phyloP scores from a whole-genome alignment of 176 grass and related monocot species.

The Bonia amplexicaulis region DNA sequence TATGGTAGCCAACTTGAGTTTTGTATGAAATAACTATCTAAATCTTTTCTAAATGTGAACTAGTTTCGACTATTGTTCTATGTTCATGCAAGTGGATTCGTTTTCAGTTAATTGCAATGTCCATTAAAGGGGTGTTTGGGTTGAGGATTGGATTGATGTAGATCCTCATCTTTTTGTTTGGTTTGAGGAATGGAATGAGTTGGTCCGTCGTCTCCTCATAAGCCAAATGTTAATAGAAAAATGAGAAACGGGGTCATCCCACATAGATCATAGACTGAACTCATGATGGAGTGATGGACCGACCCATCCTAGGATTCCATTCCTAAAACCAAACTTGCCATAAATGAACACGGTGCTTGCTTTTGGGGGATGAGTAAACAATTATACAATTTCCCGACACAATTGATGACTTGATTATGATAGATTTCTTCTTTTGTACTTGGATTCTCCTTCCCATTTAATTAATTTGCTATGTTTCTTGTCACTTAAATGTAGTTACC shows the following conservation, averaged over 20 bases:
- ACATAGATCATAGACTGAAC: background rate
- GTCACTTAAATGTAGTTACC: constrained; percentile 57
- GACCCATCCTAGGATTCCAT: background rate
- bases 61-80: background rate
- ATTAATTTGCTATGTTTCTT: constrained; percentile 2
- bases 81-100: background rate
- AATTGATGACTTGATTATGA: background rate
- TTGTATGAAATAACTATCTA: background rate
- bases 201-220: background rate
- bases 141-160: background rate
- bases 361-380: constrained; percentile 9
- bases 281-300: background rate
- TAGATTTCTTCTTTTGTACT: constrained; percentile 17
- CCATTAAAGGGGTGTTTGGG: background rate
- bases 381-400: background rate
- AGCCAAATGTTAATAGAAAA: background rate
- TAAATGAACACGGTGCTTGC: background rate
- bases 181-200: background rate
- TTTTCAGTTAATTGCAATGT: background rate
- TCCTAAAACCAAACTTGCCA: constrained; percentile 4
- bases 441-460: background rate
- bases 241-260: background rate
- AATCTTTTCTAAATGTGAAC: background rate
- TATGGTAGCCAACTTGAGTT: background rate
- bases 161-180: background rate